Conservation (phyloP, 169 alveolate species). For the Plasmodium malariae region DNA sequence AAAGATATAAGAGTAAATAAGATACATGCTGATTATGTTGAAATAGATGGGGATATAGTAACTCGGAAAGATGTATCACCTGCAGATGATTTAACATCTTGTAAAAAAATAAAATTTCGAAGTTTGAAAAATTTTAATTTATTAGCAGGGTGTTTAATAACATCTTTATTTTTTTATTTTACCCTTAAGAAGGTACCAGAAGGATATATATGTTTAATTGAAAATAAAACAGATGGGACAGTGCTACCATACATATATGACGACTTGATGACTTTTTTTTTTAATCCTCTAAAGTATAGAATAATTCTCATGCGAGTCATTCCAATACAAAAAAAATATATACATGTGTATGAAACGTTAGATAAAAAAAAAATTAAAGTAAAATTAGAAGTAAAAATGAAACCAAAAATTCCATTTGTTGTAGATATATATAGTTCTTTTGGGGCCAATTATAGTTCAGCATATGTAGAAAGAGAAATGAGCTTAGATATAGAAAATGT, state of each 20-base stretch:
- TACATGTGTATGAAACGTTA: conserved; percentile 51
- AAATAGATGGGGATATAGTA: not conserved
- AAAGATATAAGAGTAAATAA: not conserved
- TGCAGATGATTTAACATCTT: not conserved
- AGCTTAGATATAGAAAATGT: conserved; percentile 83
- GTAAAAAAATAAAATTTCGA: conserved; percentile 17
- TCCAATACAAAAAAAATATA: conserved; percentile 55
- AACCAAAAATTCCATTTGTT: conserved; percentile 82
- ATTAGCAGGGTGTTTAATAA: conserved; percentile 6
- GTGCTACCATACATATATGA: conserved; percentile 68
- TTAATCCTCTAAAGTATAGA: conserved; percentile 46
- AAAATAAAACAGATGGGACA: conserved; percentile 29
- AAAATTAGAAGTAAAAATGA: conserved; percentile 58
- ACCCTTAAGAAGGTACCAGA: conserved; percentile 64
- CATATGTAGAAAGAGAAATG: conserved; percentile 81
- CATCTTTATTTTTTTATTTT: conserved; percentile 40
- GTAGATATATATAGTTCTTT: conserved; percentile 81
- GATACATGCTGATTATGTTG: not conserved
- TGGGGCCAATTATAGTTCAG: conserved; percentile 80
- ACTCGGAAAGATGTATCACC: not conserved
- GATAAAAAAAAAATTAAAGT: conserved; percentile 58
- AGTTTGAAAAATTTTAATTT: conserved; percentile 19
- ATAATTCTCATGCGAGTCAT: conserved; percentile 34
- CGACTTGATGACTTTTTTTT: conserved; percentile 65
- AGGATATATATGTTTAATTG: conserved; percentile 59